Conservation (phyloP, 805 yeast species). For the Yarrowia sp. region DNA sequence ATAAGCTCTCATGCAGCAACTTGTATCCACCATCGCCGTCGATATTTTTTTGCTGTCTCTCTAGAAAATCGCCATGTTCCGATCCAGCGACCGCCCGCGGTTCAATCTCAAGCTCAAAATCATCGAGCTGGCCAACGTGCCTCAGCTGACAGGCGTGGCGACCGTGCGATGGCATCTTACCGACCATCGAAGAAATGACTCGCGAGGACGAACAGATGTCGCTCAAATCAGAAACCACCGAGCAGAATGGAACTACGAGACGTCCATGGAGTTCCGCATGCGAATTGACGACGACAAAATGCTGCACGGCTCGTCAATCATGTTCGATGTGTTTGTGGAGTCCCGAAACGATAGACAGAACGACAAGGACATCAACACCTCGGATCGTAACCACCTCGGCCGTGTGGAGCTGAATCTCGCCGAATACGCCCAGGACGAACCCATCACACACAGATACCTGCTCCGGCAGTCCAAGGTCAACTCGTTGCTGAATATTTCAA, state of each 20-base stretch:
- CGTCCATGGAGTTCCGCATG: conserved; percentile 53
- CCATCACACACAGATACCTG: conserved; percentile 66
- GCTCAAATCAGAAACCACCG: conserved; percentile 59
- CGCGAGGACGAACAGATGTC: conserved; percentile 57
- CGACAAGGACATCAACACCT: conserved; percentile 46
- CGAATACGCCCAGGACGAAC: conserved; percentile 65
- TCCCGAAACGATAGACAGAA: conserved; percentile 48
- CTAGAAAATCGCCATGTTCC: conserved; percentile 5
- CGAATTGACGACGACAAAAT: conserved; percentile 51
- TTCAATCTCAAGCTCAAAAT: conserved; percentile 67
- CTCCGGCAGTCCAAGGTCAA: conserved; percentile 82
- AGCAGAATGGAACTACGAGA: conserved; percentile 58
- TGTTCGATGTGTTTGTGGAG: conserved; percentile 58
- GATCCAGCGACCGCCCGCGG: conserved; percentile 34
- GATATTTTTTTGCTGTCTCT: neutral
- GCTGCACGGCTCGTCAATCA: conserved; percentile 52
- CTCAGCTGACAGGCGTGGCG: conserved; percentile 75
- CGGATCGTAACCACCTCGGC: conserved; percentile 59
- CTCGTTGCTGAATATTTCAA: conserved; percentile 70
- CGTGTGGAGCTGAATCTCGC: conserved; percentile 68
- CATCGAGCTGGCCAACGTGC: conserved; percentile 80
- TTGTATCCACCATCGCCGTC: conserved; percentile 13
- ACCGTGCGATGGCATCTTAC: conserved; percentile 67
- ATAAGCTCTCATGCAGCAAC: conserved; percentile 36
- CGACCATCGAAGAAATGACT: conserved; percentile 56